Percentiles rank a stretch among this genome's conserved stretches.
phyloP scores from a whole-genome alignment of 345 rosid genomes.

The Syzygium jambos region DNA sequence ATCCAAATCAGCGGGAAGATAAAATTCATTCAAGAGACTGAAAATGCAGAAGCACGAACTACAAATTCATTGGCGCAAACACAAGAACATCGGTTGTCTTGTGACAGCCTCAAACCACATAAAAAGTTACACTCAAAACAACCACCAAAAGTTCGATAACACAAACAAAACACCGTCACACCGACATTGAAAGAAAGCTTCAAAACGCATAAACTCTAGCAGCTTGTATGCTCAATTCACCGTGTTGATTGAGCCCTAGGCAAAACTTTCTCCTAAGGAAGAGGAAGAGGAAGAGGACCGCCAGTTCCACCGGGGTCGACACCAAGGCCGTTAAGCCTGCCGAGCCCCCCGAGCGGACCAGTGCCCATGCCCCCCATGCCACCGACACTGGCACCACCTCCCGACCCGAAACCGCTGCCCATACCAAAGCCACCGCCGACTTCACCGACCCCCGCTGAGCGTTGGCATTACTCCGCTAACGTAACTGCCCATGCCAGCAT shows the following conservation, averaged over 20 bases:
- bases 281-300: background rate
- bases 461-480: background rate
- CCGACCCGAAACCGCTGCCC: background rate
- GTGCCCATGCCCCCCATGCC: background rate
- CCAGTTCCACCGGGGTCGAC: background rate
- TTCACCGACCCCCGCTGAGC: background rate
- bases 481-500: background rate
- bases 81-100: background rate
- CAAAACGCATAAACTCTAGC: background rate
- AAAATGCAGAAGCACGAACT: background rate
- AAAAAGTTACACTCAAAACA: background rate
- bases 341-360: background rate
- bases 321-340: background rate
- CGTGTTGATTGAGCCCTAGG: background rate
- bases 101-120: background rate
- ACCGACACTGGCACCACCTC: background rate
- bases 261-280: background rate
- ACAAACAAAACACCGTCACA: background rate
- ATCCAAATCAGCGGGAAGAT: background rate
- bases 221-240: background rate
- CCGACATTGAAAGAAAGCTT: background rate
- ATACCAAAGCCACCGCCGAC: background rate
- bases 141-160: background rate
- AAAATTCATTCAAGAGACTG: background rate
- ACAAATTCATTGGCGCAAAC: background rate